Conservation (phyloP, 352 stramenopile genomes). For the Plasmopara muralis region DNA sequence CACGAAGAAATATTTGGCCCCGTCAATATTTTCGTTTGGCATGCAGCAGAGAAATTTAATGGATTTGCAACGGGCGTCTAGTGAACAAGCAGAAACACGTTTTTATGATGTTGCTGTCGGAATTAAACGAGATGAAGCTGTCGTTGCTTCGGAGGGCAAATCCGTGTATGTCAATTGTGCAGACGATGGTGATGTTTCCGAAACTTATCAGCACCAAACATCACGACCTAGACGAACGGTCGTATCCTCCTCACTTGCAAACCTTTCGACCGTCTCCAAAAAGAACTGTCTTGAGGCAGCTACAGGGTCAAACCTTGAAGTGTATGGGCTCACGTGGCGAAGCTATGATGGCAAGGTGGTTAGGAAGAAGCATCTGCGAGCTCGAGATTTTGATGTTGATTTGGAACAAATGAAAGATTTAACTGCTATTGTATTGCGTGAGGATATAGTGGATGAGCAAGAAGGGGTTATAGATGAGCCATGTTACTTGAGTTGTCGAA, state of each 20-base stretch:
- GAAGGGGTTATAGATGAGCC: neutral
- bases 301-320: conserved; percentile 1
- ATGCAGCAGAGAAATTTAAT: neutral
- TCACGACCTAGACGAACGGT: neutral
- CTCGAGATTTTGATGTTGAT: conserved; percentile 1
- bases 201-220: neutral
- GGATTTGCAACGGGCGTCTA: neutral
- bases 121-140: neutral
- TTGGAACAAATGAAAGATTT: neutral
- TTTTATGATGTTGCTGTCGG: neutral
- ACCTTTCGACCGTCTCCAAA: neutral
- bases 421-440: neutral
- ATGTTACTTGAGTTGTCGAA: neutral
- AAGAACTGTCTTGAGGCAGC: neutral
- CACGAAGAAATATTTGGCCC: neutral
- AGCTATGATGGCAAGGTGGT: conserved; percentile 22
- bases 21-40: conserved; percentile 21
- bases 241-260: conserved; percentile 13
- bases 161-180: neutral
- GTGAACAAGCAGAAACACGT: neutral
- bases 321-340: conserved; percentile 8
- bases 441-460: neutral
- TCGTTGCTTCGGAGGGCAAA: neutral
- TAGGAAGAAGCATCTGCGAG: neutral
- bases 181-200: neutral